phyloP scores from a whole-genome alignment of 805 yeast genomes.

The Wickerhamiella lipophila region DNA sequence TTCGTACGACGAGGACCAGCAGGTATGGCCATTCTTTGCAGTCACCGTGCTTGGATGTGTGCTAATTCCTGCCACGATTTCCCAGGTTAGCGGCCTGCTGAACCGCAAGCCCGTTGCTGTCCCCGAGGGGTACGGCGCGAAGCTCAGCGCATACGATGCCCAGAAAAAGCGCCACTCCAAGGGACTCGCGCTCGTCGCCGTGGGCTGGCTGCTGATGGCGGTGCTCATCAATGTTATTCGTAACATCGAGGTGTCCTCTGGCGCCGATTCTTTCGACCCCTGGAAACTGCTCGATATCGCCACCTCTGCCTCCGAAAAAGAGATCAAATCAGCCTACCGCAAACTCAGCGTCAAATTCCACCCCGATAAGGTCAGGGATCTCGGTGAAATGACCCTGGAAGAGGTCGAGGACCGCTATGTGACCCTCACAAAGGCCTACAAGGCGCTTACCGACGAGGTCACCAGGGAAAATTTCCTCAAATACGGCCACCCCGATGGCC shows the following conservation, averaged over 20 bases:
- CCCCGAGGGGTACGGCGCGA: slow-evolving; percentile 8
- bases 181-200: slow-evolving; percentile 20
- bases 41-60: slow-evolving; percentile 57
- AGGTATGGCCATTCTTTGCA: slow-evolving; percentile 87
- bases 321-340: slow-evolving; percentile 70
- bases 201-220: slow-evolving; percentile 53
- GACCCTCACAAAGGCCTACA: slow-evolving; percentile 78
- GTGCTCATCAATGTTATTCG: slow-evolving; percentile 30
- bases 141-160: slow-evolving; percentile 13
- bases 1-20: slow-evolving; percentile 77
- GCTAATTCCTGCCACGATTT: slow-evolving; percentile 48
- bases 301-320: slow-evolving; percentile 55
- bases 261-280: slow-evolving; percentile 57
- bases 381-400: slow-evolving; percentile 42
- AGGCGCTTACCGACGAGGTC: slow-evolving; percentile 83
- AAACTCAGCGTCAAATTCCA: slow-evolving; percentile 79
- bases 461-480: slow-evolving; percentile 68
- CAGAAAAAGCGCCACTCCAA: slow-evolving; percentile 25
- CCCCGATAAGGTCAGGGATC: slow-evolving; percentile 72
- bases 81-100: neutral
- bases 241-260: slow-evolving; percentile 27
- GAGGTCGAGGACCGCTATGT: slow-evolving; percentile 70
- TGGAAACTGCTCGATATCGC: slow-evolving; percentile 72
- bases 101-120: neutral
- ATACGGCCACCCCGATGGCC: slow-evolving; percentile 98